phyloP scores from a whole-genome alignment of 2,329 filamentous ascomycete genomes.

The Cercospora sp. region DNA sequence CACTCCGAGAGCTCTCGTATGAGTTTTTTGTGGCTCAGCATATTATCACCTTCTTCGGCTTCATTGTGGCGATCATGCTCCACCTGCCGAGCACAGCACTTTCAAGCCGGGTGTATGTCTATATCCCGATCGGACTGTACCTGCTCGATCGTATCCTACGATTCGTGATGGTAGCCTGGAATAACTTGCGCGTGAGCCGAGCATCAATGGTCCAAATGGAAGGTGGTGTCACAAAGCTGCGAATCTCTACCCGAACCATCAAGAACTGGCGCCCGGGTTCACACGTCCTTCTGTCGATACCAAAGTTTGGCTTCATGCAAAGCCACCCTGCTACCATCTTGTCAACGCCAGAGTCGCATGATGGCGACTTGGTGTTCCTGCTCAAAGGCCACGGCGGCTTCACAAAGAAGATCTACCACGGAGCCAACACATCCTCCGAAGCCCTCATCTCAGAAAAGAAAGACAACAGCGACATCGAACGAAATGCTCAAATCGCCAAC shows the following conservation, averaged over 20 bases:
- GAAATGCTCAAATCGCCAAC: slow-evolving; percentile 19
- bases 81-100: slow-evolving; percentile 39
- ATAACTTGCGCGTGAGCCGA: slow-evolving; percentile 37
- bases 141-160: slow-evolving; percentile 34
- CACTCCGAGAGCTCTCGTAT: slow-evolving; percentile 30
- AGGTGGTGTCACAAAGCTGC: slow-evolving; percentile 42
- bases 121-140: slow-evolving; percentile 33
- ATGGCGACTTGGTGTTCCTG: slow-evolving; percentile 34
- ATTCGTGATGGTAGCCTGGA: slow-evolving; percentile 36
- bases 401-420: slow-evolving; percentile 31
- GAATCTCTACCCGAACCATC: slow-evolving; percentile 39
- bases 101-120: slow-evolving; percentile 33
- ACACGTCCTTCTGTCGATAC: slow-evolving; percentile 33
- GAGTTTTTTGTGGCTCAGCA: slow-evolving; percentile 40
- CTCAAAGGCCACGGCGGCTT: slow-evolving; percentile 35
- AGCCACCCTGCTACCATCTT: slow-evolving; percentile 35
- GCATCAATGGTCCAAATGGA: slow-evolving; percentile 30
- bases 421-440: slow-evolving; percentile 26
- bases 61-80: slow-evolving; percentile 40
- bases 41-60: slow-evolving; percentile 42
- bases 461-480: slow-evolving; percentile 15
- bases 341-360: slow-evolving; percentile 31
- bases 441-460: slow-evolving; percentile 24
- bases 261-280: slow-evolving; percentile 40
- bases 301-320: slow-evolving; percentile 31